phyloP scores from a whole-genome alignment of 2,329 filamentous ascomycete genomes.

The Venturiaceae sp. region DNA sequence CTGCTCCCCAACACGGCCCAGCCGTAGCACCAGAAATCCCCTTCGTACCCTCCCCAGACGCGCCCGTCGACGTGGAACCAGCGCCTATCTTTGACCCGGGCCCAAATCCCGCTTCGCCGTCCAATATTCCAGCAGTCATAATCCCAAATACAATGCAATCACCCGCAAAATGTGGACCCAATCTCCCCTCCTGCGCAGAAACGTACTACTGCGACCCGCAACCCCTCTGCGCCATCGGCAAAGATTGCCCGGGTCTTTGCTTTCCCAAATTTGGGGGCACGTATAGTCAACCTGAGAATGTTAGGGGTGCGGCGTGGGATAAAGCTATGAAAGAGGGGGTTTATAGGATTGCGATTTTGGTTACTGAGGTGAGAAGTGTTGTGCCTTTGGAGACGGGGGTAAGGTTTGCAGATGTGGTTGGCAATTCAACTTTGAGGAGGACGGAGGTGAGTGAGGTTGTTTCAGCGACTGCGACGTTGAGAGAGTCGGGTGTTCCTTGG shows the following conservation, averaged over 20 bases:
- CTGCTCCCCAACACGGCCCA: too few relatives aligned
- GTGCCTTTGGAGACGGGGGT: too few relatives aligned
- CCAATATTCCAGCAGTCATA: background rate
- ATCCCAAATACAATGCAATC: background rate
- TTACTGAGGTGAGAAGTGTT: background rate
- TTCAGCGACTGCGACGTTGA: too few relatives aligned
- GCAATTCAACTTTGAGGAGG: too few relatives aligned
- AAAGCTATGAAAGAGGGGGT: background rate
- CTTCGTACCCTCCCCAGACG: background rate
- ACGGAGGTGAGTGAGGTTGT: too few relatives aligned
- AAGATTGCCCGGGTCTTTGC: background rate
- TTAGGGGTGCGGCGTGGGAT: background rate
- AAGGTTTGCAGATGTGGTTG: too few relatives aligned
- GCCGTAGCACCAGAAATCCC: too few relatives aligned
- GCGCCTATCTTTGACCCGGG: background rate
- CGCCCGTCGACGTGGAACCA: background rate
- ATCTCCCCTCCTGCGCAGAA: background rate
- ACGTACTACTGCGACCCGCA: background rate
- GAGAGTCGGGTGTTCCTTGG: too few relatives aligned
- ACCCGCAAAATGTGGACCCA: too few relatives aligned
- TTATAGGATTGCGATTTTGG: background rate
- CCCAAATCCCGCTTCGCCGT: too few relatives aligned
- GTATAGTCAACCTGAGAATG: background rate
- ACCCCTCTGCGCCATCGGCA: background rate
- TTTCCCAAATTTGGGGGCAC: background rate